A percentile compares a stretch with the other conserved stretches of the same genome.
Conservation (phyloP, 2,329 filamentous ascomycete genomes). For the Diaporthe nobilis region DNA sequence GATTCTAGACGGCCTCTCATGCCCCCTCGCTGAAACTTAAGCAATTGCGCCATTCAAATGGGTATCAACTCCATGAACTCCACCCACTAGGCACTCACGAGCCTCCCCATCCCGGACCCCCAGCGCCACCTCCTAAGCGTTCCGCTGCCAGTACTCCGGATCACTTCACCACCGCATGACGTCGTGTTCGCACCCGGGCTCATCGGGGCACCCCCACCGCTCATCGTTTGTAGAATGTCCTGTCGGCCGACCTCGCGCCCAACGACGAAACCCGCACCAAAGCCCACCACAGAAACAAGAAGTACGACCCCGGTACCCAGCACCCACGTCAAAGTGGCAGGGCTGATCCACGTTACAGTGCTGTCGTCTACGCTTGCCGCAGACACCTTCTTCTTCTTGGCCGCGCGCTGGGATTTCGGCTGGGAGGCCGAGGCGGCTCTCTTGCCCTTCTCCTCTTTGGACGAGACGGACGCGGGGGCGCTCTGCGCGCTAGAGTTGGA, state of each 20-base stretch:
- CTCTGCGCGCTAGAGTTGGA: slow-evolving; percentile 51
- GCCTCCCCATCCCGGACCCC: slow-evolving; percentile 64
- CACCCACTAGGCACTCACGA: slow-evolving; percentile 60
- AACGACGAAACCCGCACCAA: slow-evolving; percentile 78
- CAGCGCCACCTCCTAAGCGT: slow-evolving; percentile 68
- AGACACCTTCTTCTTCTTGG: slow-evolving; percentile 72
- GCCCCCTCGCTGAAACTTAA: background rate
- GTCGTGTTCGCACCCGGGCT: slow-evolving; percentile 57
- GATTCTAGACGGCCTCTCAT: background rate
- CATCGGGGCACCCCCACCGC: slow-evolving; percentile 51
- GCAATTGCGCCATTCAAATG: slow-evolving; percentile 8
- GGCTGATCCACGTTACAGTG: slow-evolving; percentile 63
- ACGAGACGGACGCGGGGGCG: slow-evolving; percentile 46
- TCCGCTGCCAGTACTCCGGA: slow-evolving; percentile 60
- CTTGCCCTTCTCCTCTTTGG: slow-evolving; percentile 63
- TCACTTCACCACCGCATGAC: slow-evolving; percentile 67
- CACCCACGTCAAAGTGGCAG: slow-evolving; percentile 75
- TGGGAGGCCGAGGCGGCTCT: slow-evolving; percentile 55
- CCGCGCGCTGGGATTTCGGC: slow-evolving; percentile 59
- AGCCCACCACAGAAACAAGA: slow-evolving; percentile 77
- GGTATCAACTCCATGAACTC: slow-evolving; percentile 25
- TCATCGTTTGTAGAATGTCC: slow-evolving; percentile 63
- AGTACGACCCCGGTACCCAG: slow-evolving; percentile 78
- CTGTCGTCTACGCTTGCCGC: slow-evolving; percentile 54
- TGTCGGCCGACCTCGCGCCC: slow-evolving; percentile 76